Evolutionary conservation across 139 green algal genomes (phyloP), one percentile per base, ranked within the genome.

Genomic region (Chlorella sp.): DNA sequence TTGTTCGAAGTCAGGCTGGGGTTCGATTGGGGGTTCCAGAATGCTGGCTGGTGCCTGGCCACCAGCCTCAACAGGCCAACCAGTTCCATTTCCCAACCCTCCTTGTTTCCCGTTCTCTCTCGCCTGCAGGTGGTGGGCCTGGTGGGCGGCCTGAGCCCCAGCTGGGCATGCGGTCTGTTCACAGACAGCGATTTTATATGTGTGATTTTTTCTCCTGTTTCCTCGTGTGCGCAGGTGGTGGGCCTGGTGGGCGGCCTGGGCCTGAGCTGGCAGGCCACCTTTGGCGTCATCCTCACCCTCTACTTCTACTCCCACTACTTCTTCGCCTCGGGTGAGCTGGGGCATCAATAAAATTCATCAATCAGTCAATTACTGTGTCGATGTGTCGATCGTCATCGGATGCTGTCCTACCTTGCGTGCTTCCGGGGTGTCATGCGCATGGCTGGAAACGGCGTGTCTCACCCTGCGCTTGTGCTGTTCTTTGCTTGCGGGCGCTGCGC

Each of bases 231-330:
- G 67, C 83, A 89, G 84, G 93, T 97, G 51, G 94, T 98, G 24
- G 88, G 93, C 62, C 46, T 98, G 32, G 94, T 99, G 16, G 68
- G 86, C 30, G 88, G 90, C 46, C 85, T 98, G 77, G 97, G 97
- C 76, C 90, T 99, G 73, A 85, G 90, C 64, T 99, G 97, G 97
- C 97, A 99, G 93, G 86, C 93, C 0, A 92, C 97, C 43, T 99
- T 99, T 78, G 92, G 91, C 79, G 87, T 99, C 74, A 93, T 99
- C 81, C 89, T 94, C 46, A 81, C 94, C 34, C 89, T 99, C 38
- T 99, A 99, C 94, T 99, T 99, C 94, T 99, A 99, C 94, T 96
- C 92, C 32, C 97, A 99, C 94, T 99, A 99, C 95, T 94, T 99
- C 90, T 99, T 99, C 85, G 97, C 97, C 19, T 98, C 93, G 38